Base-by-base conservation (phyloP, 2,329 filamentous ascomycete species). In the Metarhizium humberi region DNA sequence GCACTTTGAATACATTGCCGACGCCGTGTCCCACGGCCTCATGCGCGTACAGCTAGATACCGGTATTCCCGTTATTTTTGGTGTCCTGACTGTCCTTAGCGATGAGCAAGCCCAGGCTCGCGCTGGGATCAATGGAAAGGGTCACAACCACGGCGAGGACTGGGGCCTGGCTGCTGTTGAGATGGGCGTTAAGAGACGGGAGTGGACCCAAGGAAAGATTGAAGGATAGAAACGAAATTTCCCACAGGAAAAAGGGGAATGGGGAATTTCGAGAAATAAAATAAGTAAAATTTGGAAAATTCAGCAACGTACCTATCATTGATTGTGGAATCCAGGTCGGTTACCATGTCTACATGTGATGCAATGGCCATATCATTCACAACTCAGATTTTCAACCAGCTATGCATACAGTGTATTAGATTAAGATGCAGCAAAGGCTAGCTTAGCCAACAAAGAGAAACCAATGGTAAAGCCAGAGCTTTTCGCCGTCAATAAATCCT, bases 1-100 rank as follows among this genome's bases (percentile, higher is more conserved):
- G 91, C 94, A 99, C 75, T 99, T 99, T 67, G 94, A 99, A 75
- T 97, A 99, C 75, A 99, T 99, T 65, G 82, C 92, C 46, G 94
- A 97, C 61, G 84, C 90, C 45, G 91, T 95, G 6, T 90, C 85
- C 56, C 90, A 96, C 59, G 94, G 90, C 6, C 79, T 99, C 58
- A 99, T 99, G 94, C 85, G 90, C 60, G 85, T 97, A 57, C 91
- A 95, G 71, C 78, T 97, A 55, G 92, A 99, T 69, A 85, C 84
- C 10, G 88, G 90, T 48, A 83, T 95, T 52, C 94, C 94, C 36
- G 87, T 99, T 57, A 82, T 97, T 57, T 96, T 97, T 71, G 92
- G 94, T 14, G 77, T 97, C 63, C 75, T 99, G 71, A 99, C 94
- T 25, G 85, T 97, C 52, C 75, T 99, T 64, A 88, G 73, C 55